A percentile compares a stretch with the other conserved stretches of the same genome.
Conservation (phyloP, 2,329 filamentous ascomycete species). For the Colletotrichum trifolii region DNA sequence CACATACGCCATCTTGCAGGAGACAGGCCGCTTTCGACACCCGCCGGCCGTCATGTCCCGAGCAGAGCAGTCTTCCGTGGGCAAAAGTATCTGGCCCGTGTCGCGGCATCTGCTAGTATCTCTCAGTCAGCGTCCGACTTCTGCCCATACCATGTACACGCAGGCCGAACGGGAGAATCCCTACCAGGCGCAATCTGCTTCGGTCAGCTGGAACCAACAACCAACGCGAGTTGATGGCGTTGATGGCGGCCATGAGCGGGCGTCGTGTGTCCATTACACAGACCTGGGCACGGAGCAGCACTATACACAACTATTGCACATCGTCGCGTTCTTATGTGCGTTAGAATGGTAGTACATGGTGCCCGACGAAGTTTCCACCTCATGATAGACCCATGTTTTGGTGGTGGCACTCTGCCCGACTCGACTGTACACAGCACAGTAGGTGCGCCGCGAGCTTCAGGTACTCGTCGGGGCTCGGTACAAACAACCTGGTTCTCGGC, state of each 20-base stretch:
- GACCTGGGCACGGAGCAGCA: slow-evolving; percentile 23
- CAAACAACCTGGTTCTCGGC: neutral
- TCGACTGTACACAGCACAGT: neutral
- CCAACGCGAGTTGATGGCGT: slow-evolving; percentile 25
- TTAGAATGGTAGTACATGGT: slow-evolving; percentile 6
- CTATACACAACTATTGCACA: slow-evolving; percentile 32
- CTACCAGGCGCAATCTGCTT: slow-evolving; percentile 2
- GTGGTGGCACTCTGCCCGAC: slow-evolving; percentile 5
- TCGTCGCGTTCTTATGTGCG: slow-evolving; percentile 10
- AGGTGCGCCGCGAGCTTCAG: slow-evolving; percentile 37
- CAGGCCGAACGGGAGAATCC: slow-evolving; percentile 6
- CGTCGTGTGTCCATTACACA: slow-evolving; percentile 17
- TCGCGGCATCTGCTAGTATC: slow-evolving; percentile 5
- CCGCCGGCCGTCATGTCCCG: slow-evolving; percentile 7
- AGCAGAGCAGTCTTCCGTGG: neutral
- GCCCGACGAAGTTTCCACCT: slow-evolving; percentile 2
- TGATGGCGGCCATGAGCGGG: slow-evolving; percentile 30
- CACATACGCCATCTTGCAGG: slow-evolving; percentile 33
- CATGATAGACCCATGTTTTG: slow-evolving; percentile 11
- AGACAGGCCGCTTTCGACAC: slow-evolving; percentile 22
- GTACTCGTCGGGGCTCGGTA: slow-evolving; percentile 48
- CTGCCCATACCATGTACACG: neutral
- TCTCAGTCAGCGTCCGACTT: neutral
- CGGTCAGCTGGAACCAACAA: slow-evolving; percentile 15
- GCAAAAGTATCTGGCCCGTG: slow-evolving; percentile 16